Percentiles rank a stretch among this genome's conserved stretches.
These are phyloP conservation scores for Tulasnella calospora DNA, from an alignment of 768 basidiomycete genomes.

Conservation along the genomic window DNA sequence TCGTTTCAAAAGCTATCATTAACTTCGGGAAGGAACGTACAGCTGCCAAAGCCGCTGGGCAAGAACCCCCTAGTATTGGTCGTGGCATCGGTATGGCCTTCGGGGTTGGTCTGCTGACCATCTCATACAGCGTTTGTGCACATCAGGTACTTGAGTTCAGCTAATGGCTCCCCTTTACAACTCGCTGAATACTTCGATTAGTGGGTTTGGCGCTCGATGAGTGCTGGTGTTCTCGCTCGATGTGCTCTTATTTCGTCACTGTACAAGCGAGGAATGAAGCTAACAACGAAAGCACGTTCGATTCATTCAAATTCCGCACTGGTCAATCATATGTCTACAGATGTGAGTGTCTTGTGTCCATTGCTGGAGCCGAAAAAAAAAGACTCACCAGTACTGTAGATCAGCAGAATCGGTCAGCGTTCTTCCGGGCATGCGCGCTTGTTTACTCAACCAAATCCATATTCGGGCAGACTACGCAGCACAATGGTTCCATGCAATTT, in stretches of 20 bases:
- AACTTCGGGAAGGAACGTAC: conserved; percentile 30
- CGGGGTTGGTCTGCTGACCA: conserved; percentile 38
- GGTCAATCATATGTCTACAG: conserved; percentile 59
- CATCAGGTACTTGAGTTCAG: conserved; percentile 50
- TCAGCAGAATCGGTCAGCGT: conserved; percentile 21
- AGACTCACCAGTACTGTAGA: background rate
- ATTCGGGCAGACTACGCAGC: conserved; percentile 45
- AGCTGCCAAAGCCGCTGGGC: conserved; percentile 8
- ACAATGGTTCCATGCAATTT: conserved; percentile 55
- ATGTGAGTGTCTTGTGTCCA: conserved; percentile 43
- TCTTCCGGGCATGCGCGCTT: background rate
- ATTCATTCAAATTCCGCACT: conserved; percentile 56
- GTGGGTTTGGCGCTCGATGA: conserved; percentile 71
- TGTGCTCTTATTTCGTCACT: conserved; percentile 63
- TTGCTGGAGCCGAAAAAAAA: background rate
- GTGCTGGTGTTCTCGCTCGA: conserved; percentile 59
- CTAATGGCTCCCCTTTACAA: conserved; percentile 31
- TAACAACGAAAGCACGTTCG: conserved; percentile 63
- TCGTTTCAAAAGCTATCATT: conserved; percentile 33
- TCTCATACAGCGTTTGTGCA: conserved; percentile 45
- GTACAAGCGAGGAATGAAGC: conserved; percentile 61
- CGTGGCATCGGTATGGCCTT: conserved; percentile 38
- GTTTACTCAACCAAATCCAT: conserved; percentile 23
- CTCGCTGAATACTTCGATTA: conserved; percentile 31
- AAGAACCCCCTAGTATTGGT: conserved; percentile 19